Conservation (phyloP, 2,329 filamentous ascomycete genomes). For the Pseudogymnoascus sp. region DNA sequence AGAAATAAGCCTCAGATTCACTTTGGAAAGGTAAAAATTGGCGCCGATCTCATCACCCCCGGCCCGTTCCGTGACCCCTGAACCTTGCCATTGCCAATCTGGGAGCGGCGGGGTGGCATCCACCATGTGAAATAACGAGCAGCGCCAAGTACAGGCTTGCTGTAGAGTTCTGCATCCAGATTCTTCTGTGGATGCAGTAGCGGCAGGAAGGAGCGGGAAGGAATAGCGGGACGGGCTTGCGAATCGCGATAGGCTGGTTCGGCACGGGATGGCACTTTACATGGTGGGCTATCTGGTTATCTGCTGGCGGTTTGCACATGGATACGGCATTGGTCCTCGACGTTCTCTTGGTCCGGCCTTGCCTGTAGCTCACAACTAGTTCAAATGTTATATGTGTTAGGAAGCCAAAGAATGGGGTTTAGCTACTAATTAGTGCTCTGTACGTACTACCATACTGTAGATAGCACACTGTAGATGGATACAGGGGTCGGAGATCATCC, state of each 20-base stretch:
- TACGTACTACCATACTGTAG: background rate
- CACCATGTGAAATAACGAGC: too few species aligned
- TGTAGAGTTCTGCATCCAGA: background rate
- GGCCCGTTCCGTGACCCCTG: too few species aligned
- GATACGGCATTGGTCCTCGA: background rate
- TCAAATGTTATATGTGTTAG: background rate
- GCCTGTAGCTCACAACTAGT: background rate
- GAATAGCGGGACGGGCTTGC: background rate
- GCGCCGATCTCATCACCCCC: too few species aligned
- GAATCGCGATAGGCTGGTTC: background rate
- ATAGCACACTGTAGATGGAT: background rate
- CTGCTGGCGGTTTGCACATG: background rate
- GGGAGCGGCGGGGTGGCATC: too few species aligned
- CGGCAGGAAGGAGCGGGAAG: background rate
- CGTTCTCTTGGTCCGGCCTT: background rate
- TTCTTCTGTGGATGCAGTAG: too few species aligned
- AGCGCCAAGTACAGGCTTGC: too few species aligned
- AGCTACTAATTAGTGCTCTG: background rate
- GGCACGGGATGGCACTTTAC: background rate
- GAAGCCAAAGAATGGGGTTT: background rate
- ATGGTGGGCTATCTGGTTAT: background rate
- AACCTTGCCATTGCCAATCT: too few species aligned
- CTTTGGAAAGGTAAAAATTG: too few species aligned
- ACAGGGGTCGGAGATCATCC: conserved; percentile 7
- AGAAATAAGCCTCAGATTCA: background rate